phyloP scores from a whole-genome alignment of 2,329 filamentous ascomycete genomes.

The Aspergillus melleus region DNA sequence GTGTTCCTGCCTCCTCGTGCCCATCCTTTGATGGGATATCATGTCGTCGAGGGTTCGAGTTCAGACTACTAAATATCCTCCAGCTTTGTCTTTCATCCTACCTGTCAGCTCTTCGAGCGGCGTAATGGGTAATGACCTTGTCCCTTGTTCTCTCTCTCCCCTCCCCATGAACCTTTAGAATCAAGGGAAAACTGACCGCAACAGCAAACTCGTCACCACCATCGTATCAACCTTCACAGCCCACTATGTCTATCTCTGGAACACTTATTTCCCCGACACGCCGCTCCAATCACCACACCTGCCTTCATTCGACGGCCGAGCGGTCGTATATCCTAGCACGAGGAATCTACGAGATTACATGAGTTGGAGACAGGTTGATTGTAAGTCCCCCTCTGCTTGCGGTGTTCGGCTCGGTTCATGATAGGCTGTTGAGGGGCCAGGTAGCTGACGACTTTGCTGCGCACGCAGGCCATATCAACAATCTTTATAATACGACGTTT shows the following conservation, averaged over 20 bases:
- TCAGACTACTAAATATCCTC: not conserved
- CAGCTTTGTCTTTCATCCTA: conserved; percentile 87
- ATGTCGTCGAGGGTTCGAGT: too few relatives aligned
- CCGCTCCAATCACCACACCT: conserved; percentile 67
- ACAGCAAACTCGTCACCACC: conserved; percentile 87
- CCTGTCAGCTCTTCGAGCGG: conserved; percentile 79
- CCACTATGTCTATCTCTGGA: conserved; percentile 83
- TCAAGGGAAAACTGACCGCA: not conserved
- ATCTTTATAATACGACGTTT: conserved; percentile 96
- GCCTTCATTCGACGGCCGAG: conserved; percentile 89
- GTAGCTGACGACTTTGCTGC: not conserved
- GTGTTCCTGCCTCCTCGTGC: not conserved
- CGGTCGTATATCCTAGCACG: conserved; percentile 82
- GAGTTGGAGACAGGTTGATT: conserved; percentile 96
- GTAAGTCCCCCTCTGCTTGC: conserved; percentile 53
- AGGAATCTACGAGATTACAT: conserved; percentile 89
- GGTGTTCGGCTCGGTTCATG: not conserved
- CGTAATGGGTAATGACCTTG: conserved; percentile 65
- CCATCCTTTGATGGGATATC: too few relatives aligned
- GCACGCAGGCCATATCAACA: conserved; percentile 86
- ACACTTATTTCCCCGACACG: conserved; percentile 69
- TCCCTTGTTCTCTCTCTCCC: not conserved
- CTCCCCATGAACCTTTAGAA: too few relatives aligned
- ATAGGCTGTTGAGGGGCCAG: conserved; percentile 8
- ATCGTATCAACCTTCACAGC: conserved; percentile 92